Base-by-base conservation (phyloP, 2,329 filamentous ascomycete genomes). In the Calonectria pseudoreteaudii region DNA sequence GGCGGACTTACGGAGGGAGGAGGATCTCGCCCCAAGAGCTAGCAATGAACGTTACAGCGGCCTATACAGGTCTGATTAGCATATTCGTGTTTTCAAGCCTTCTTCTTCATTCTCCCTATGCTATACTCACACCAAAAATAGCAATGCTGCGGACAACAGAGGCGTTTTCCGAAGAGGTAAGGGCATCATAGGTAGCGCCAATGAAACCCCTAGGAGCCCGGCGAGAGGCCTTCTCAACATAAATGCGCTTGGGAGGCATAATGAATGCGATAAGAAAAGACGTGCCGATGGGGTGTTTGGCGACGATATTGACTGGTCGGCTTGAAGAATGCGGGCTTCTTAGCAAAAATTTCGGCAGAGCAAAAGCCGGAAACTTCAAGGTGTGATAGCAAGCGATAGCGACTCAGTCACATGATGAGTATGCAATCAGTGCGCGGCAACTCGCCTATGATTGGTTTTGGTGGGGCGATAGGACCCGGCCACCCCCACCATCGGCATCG, bases 21-120 rank as follows among this genome's bases (percentile, higher is more conserved):
- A 94, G 88, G 80, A 91, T 86, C 82, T 94, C 93, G 84, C 90
- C 90, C 87, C 91, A 92, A 69, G 91, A 90, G 86, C 92, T 94
- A 72, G 91, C 88, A 78, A 94, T 88, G 84, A 94, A 92, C 47
- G 91, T 89, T 68, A 94, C 89, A 53, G 91, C 92, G 78, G 87
- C 90, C 92, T 94, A 72, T 72, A 26, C 2, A 41, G 31, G 5
- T 4, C n/a, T 14, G 0, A 18, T 79, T 44, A 80, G 74, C 30
- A 65, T 58, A 16, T 10, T 30, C 23, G 31, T 2, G 14, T 34
- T 53, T 11, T 13, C 28, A 14, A 5, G 2, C 20, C 18, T 18
- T 6, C 18, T 41, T 18, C 20, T 3, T 1, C 11, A 28, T 16
- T 10, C 36, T 13, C 28, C 44, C 26, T 20, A 23, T 23, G 28